phyloP scores from a whole-genome alignment of 345 rosid species.

The Eutrema japonicum region DNA sequence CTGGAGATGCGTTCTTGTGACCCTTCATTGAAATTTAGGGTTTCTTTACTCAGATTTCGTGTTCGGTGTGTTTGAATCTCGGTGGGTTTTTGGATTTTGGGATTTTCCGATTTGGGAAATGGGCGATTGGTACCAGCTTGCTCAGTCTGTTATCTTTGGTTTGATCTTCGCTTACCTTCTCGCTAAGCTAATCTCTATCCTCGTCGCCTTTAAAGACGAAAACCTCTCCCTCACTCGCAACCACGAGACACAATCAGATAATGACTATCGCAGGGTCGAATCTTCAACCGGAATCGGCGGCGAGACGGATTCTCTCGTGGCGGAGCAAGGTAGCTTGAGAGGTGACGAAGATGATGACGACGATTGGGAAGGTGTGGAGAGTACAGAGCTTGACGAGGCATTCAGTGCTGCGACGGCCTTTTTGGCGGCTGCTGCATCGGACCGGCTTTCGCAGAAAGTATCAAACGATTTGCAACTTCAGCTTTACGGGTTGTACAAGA shows the following conservation, averaged over 20 bases:
- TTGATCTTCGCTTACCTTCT: slow-evolving; percentile 84
- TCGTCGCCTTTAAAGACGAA: slow-evolving; percentile 76
- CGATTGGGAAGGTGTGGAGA: slow-evolving; percentile 99
- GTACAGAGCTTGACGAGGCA: slow-evolving; percentile 79
- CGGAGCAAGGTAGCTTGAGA: slow-evolving; percentile 82
- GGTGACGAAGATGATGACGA: slow-evolving; percentile 44
- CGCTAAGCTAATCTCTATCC: slow-evolving; percentile 84
- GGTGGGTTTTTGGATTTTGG: neutral
- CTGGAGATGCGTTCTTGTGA: slow-evolving; percentile 16
- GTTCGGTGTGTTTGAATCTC: neutral
- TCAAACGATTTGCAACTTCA: slow-evolving; percentile 66
- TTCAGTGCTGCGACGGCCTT: slow-evolving; percentile 88
- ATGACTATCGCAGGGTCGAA: slow-evolving; percentile 32
- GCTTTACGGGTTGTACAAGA: slow-evolving; percentile 85
- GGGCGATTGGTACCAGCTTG: slow-evolving; percentile 73
- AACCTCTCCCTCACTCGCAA: slow-evolving; percentile 69
- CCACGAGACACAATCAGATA: slow-evolving; percentile 17
- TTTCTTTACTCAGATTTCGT: neutral
- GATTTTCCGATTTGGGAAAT: slow-evolving; percentile 23
- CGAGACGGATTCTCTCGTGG: slow-evolving; percentile 67
- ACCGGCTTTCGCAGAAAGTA: slow-evolving; percentile 58
- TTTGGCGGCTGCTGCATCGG: slow-evolving; percentile 75
- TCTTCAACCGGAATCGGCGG: slow-evolving; percentile 28
- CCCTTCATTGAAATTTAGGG: slow-evolving; percentile 18
- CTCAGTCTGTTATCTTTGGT: slow-evolving; percentile 72